Base-by-base conservation (phyloP, 1,284 basidiomycete genomes). In the Apiotrichum siamense region DNA sequence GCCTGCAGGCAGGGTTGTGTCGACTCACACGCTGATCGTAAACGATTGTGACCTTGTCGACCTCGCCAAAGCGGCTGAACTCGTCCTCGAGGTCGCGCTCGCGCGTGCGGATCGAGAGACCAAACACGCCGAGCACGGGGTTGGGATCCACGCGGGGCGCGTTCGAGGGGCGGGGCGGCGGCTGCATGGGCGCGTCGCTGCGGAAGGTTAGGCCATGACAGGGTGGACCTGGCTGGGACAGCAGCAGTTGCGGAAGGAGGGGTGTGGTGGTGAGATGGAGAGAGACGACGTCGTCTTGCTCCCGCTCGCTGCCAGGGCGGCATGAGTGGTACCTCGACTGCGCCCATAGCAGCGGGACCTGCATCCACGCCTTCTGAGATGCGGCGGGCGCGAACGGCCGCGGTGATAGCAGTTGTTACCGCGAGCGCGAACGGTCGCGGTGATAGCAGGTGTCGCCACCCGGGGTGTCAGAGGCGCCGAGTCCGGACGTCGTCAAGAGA, bases 31-130 rank as follows among this genome's bases (percentile, higher is more conserved):
- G 79, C 73, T 97, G 92, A 75, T 98, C 94, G 71, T 97, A 97
- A n/a, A 98, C 96, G 61, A 98, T 92, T 46, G 87, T 88, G 32
- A 93, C 91, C 75, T 97, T 97, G 66, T 94, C 89, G 46, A 97
- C 93, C 25, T 84, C 81, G 21, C 92, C 93, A 62, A 85, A 88
- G 40, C 88, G 81, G 62, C 78, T 81, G 65, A 98, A 98, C 73
- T 97, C 92, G 59, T 94, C 87, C 64, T 97, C 88, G 43, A 98
- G 78, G 70, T 97, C 94, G 38, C 87, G 83, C 72, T 98, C 96
- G 52, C 84, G 82, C 3, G 94, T 97, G 53, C 93, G 83, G 56
- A 98, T 94, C 62, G 89, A 93, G 38, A 98, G 78, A 17, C 94
- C 96, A 64, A 98, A 98, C 17, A 97, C 91, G 55, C 96, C 96